These are phyloP conservation scores for Trichophyton schoenleinii DNA, from an alignment of 2,329 filamentous ascomycete species.

Conservation along the genomic window DNA sequence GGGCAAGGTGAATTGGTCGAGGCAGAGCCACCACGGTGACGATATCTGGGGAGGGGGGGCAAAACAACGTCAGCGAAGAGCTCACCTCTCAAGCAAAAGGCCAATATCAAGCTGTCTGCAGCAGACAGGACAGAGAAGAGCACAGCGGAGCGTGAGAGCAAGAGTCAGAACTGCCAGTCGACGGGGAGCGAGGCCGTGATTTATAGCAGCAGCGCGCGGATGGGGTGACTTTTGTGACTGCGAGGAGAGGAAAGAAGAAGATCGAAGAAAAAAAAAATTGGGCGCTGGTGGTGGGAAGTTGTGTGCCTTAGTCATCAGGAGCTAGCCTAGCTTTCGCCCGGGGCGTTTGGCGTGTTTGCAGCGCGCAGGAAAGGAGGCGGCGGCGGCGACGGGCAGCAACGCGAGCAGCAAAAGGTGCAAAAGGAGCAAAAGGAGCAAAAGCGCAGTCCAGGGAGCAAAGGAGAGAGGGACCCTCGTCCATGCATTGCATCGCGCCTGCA, in stretches of 20 bases:
- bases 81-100: constrained; percentile 4
- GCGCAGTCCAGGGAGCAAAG: not conserved
- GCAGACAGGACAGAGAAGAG: not conserved
- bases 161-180: not conserved
- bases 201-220: not conserved
- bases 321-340: not conserved
- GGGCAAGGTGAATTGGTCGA: not conserved
- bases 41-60: no score
- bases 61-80: not conserved
- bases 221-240: not conserved
- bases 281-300: not conserved
- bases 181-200: not conserved
- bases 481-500: not conserved
- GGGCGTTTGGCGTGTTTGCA: no score
- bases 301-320: not conserved
- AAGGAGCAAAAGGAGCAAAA: not conserved
- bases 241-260: not conserved
- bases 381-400: not conserved
- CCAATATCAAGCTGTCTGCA: not conserved
- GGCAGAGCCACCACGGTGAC: not conserved
- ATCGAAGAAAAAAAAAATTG: not conserved
- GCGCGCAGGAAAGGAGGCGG: not conserved
- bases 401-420: not conserved
- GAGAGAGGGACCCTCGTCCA: not conserved
- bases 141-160: not conserved